phyloP scores from a whole-genome alignment of 1,284 basidiomycete species.

The Heterobasidion annosum region DNA sequence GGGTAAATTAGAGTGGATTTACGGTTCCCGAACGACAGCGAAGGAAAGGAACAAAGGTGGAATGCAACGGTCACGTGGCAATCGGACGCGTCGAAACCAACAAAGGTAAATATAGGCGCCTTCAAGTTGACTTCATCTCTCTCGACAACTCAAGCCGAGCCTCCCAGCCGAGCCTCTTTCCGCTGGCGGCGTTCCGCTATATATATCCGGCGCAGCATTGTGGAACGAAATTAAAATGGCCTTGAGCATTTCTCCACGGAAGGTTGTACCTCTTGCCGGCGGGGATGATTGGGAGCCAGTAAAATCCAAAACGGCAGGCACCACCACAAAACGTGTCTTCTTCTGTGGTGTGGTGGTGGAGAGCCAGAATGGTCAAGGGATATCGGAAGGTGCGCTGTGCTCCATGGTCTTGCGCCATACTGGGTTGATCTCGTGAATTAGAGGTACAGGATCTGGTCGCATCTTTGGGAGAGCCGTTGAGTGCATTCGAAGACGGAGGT shows the following conservation, averaged over 20 bases:
- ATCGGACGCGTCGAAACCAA: neutral
- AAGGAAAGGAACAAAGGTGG: neutral
- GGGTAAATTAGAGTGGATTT: neutral
- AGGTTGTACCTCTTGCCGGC: slow-evolving; percentile 57
- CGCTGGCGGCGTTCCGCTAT: neutral
- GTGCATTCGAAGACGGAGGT: slow-evolving; percentile 30
- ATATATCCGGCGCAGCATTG: neutral
- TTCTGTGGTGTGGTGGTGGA: slow-evolving; percentile 79
- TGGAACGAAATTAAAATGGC: slow-evolving; percentile 22
- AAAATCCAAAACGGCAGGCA: slow-evolving; percentile 16
- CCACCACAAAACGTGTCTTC: slow-evolving; percentile 66
- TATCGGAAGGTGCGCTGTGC: slow-evolving; percentile 51
- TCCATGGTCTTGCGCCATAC: neutral
- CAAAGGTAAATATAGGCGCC: slow-evolving; percentile 12
- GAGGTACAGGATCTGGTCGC: slow-evolving; percentile 74
- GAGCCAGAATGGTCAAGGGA: slow-evolving; percentile 55
- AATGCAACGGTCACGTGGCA: neutral
- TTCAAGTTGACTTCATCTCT: neutral
- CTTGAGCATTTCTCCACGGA: slow-evolving; percentile 53
- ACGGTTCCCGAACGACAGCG: neutral
- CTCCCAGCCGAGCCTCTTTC: neutral
- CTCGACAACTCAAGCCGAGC: neutral
- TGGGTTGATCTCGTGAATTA: slow-evolving; percentile 19
- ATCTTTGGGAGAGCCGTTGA: slow-evolving; percentile 60
- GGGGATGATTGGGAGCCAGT: slow-evolving; percentile 43